A percentile compares a stretch with the other conserved stretches of the same genome.
phyloP scores from a whole-genome alignment of 164 flowering plant species.

The Chloranthus sessilifolius region DNA sequence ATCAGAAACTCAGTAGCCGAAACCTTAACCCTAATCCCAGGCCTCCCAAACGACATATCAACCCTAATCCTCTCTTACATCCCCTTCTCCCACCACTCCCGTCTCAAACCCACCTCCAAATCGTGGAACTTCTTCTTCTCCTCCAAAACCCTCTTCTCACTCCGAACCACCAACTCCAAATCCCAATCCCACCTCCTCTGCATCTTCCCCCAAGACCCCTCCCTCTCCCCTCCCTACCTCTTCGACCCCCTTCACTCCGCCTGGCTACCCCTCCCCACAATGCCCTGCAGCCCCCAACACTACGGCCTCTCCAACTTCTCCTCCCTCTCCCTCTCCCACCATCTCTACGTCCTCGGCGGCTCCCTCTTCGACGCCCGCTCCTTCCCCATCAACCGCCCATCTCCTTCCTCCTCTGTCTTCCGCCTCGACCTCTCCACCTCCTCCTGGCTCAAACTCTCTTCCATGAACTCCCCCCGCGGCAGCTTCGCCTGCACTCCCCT shows the following conservation, averaged over 20 bases:
- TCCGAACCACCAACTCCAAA: slow-evolving; percentile 25
- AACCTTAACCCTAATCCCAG: slow-evolving; percentile 44
- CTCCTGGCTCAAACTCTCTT: slow-evolving; percentile 51
- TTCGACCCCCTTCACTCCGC: slow-evolving; percentile 59
- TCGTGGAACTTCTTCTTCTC: slow-evolving; percentile 71
- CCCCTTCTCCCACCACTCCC: slow-evolving; percentile 67
- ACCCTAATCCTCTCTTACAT: slow-evolving; percentile 47
- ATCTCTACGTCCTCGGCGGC: slow-evolving; percentile 82
- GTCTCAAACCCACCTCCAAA: slow-evolving; percentile 57
- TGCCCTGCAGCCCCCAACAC: slow-evolving; percentile 70
- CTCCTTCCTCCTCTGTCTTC: slow-evolving; percentile 46
- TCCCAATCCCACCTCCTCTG: slow-evolving; percentile 54
- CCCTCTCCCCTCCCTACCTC: slow-evolving; percentile 53
- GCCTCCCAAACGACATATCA: slow-evolving; percentile 77
- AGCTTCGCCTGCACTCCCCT: slow-evolving; percentile 74
- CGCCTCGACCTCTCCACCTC: slow-evolving; percentile 34
- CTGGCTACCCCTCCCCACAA: slow-evolving; percentile 64
- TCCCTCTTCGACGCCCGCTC: slow-evolving; percentile 80
- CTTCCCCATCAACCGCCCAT: slow-evolving; percentile 76
- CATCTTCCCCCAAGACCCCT: slow-evolving; percentile 80
- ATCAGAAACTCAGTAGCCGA: too few relatives aligned
- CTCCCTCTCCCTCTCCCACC: slow-evolving; percentile 42
- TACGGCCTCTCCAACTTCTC: slow-evolving; percentile 81
- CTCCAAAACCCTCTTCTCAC: slow-evolving; percentile 43
- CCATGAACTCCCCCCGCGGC: slow-evolving; percentile 77